Evolutionary conservation across 352 stramenopile genomes (phyloP).

Genomic region (Phytophthora pistaciae): DNA sequence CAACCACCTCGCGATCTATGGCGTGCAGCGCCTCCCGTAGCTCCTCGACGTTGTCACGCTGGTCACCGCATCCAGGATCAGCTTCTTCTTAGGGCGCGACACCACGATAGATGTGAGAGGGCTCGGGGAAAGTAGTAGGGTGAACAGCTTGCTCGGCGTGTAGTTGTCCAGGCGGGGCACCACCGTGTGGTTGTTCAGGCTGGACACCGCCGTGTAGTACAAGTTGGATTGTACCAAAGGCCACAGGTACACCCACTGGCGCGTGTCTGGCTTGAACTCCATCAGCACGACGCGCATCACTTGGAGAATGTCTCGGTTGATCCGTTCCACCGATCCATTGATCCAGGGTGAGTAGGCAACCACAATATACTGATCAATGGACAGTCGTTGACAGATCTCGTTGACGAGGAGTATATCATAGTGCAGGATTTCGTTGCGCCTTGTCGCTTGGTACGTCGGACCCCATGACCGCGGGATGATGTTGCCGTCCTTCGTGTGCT

Average conservation of each 20-base stretch:
- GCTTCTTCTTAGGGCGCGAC: not conserved
- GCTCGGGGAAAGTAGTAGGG: not conserved
- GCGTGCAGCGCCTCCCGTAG: not conserved
- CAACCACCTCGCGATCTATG: not conserved
- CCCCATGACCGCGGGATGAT: not conserved
- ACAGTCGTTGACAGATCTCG: not conserved
- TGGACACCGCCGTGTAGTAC: not conserved
- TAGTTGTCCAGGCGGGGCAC: too few species aligned
- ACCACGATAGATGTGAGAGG: not conserved
- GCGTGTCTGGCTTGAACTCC: not conserved
- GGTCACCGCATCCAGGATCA: not conserved
- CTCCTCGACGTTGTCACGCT: not conserved
- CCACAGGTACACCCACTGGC: constrained; percentile 1
- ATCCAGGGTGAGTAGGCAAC: constrained; percentile 8
- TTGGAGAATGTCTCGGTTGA: constrained; percentile 4
- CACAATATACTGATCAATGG: not conserved
- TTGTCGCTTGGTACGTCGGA: not conserved
- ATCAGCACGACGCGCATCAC: not conserved
- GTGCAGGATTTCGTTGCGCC: not conserved
- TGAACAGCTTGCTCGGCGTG: not conserved
- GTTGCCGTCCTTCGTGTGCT: constrained; percentile 1
- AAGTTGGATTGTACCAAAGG: not conserved
- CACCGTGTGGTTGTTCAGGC: too few species aligned
- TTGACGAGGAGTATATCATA: constrained; percentile 6
- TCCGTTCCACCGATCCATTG: not conserved